Evolutionary conservation across 2,329 filamentous ascomycete genomes (phyloP), one percentile per base, ranked within the genome.

Genomic region (Cladosporium sp.): DNA sequence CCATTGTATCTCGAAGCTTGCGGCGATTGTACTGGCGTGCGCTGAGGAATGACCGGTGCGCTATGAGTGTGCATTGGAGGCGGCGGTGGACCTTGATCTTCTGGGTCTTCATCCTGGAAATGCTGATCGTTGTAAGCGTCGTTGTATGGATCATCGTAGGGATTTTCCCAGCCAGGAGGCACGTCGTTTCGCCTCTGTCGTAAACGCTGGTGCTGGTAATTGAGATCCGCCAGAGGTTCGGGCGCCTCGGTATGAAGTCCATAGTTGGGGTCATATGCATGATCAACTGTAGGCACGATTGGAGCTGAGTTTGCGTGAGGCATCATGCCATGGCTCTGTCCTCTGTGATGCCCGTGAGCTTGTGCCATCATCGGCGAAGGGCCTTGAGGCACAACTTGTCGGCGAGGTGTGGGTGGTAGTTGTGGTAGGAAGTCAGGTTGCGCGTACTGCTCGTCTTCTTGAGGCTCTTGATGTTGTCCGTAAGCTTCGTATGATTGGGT

Each of bases 201-300:
- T 11, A 59, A 6, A 17, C 39, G 51, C 47, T 63, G 65, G 52
- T 72, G 65, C 51, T 72, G 70, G 49, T 68, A 69, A 22, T 73
- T 57, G 62, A 69, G 40, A 65, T 69, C 51, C 59, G 71, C 67
- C 64, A 76, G 60, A 51, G 69, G 63, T 70, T 73, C 66, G 2
- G 68, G 59, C 62, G 67, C 58, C 62, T 70, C 63, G 2, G 65
- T 69, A n/a, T 60, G 59, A 39, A 67, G 60, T 30, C 40, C 43
- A 7, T 40, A 59, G 19, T 49, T 38, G 11, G 39, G 2, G 43
- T 67, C 64, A 51, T 72, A 67, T 34, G 60, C 62, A 40, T 64
- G 70, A 68, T 43, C 52, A 82, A 83, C 65, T 86, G 84, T 82
- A 84, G 75, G 75, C 11, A 78, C 70, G 11, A 67, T 61, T 0